These are phyloP conservation scores for Claviceps maximensis DNA, from an alignment of 2,329 filamentous ascomycete genomes.

Conservation along the genomic window DNA sequence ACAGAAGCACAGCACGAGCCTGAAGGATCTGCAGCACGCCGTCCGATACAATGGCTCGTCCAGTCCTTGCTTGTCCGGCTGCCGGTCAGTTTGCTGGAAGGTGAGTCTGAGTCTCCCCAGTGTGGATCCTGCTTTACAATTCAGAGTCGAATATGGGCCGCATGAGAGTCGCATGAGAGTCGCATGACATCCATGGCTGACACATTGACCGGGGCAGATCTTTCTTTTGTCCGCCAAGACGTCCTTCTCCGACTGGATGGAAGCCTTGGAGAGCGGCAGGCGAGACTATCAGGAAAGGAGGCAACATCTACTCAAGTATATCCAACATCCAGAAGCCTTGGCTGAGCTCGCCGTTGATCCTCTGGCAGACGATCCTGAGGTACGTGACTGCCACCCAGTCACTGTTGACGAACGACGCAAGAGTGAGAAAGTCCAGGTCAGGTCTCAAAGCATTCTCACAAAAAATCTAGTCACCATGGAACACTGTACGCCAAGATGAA, in stretches of 20 bases:
- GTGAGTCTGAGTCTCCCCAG: conserved; percentile 28
- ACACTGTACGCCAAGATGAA: conserved; percentile 74
- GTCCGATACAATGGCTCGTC: conserved; percentile 44
- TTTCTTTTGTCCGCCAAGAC: conserved; percentile 68
- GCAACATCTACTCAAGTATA: conserved; percentile 65
- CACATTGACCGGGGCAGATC: conserved; percentile 32
- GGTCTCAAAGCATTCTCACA: neutral
- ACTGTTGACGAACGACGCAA: neutral
- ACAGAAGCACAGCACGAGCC: conserved; percentile 40
- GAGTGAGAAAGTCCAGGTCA: neutral
- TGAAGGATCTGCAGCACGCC: conserved; percentile 50
- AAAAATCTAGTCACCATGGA: conserved; percentile 65
- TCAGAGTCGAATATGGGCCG: neutral
- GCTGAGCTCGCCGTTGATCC: conserved; percentile 62
- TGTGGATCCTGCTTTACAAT: neutral
- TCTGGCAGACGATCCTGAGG: conserved; percentile 62
- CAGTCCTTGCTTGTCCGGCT: conserved; percentile 56
- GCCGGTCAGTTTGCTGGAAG: conserved; percentile 90
- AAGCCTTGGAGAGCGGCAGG: conserved; percentile 53
- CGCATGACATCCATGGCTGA: conserved; percentile 5
- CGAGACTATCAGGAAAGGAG: conserved; percentile 60
- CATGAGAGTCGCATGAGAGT: neutral
- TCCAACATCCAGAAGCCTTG: conserved; percentile 73
- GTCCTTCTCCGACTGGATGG: conserved; percentile 53
- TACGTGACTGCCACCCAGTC: conserved; percentile 22